Evolutionary conservation across 345 rosid genomes (phyloP), one percentile per base, ranked within the genome.

Genomic region (Eucalyptus dawsonii): DNA sequence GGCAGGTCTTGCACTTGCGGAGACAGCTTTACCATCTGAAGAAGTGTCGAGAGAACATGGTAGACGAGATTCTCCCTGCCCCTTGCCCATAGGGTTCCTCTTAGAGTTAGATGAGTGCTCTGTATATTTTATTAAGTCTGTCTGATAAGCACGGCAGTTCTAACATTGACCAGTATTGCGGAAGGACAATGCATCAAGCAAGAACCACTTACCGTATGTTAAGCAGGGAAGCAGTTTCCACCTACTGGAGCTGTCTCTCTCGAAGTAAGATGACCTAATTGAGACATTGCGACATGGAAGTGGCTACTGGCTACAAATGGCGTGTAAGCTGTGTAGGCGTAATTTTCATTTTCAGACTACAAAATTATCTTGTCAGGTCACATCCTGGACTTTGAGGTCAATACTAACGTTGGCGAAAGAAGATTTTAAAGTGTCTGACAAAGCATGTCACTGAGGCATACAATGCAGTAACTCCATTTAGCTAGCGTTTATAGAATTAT

Each of bases 21-120:
- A 47, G 49, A 47, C 12, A 47, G 49, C 49, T 47, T 47, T 47
- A 47, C 49, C 13, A 11, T 47, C 12, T 47, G 49, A 47, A 47
- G 49, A 47, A 47, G 49, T 94, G 97, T 87, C 95, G 93, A 89
- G 96, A 94, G 94, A 93, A 94, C 65, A 94, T 91, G 94, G 93
- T 93, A 87, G 97, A 97, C 45, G 94, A 93, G 80, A 95, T 95
- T 92, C 96, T 95, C 34, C 92, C 92, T 62, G 96, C 94, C 87
- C 96, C 96, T 87, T 58, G 86, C 72, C 34, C 88, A 29, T 92
- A 92, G 92, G 67, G 24, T 86, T 86, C 51, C 34, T 85, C 34
- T 85, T 25, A 34, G 44, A 72, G 81, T 9, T 72, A 11, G 81
- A 72, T 14, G 72, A 72, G 44, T 34, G 81, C 40, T 34, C 44